A percentile compares a stretch with the other conserved stretches of the same genome.
These are phyloP conservation scores for Melastoma malabathricum DNA, from an alignment of 345 rosid species.

Conservation along the genomic window DNA sequence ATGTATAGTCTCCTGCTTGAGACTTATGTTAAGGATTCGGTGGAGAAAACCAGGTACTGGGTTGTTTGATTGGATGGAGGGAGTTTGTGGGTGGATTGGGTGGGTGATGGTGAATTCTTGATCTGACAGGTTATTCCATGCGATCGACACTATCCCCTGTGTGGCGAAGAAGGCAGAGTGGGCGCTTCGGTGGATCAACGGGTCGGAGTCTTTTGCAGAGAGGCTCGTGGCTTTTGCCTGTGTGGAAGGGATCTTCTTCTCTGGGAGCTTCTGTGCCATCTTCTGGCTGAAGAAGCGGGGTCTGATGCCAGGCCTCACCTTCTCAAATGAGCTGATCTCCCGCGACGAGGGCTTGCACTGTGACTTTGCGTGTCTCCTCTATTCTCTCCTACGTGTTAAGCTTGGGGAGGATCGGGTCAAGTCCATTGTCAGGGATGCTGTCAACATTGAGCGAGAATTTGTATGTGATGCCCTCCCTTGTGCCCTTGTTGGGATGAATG, in stretches of 20 bases:
- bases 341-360: constrained; percentile 94
- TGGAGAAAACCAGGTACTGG: constrained; percentile 32
- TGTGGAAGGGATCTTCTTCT: constrained; percentile 80
- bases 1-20: constrained; percentile 90
- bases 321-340: constrained; percentile 91
- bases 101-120: no score
- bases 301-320: constrained; percentile 66
- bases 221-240: constrained; percentile 63
- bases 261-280: constrained; percentile 67
- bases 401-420: constrained; percentile 59
- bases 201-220: constrained; percentile 61
- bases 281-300: constrained; percentile 83
- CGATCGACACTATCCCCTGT: constrained; percentile 62
- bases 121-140: constrained; percentile 23
- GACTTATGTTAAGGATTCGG: constrained; percentile 72
- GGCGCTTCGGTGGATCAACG: constrained; percentile 71
- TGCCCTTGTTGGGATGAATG: constrained; percentile 84
- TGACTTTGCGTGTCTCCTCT: constrained; percentile 79
- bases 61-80: no score
- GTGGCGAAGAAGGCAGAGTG: constrained; percentile 51
- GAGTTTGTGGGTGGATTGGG: no score
- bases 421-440: constrained; percentile 65
- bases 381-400: constrained; percentile 35
- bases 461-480: constrained; percentile 86
- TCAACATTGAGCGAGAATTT: constrained; percentile 83